Evolutionary conservation across 2,329 filamentous ascomycete genomes (phyloP), one percentile per base, ranked within the genome.

Genomic region (Penicillium concentricum): DNA sequence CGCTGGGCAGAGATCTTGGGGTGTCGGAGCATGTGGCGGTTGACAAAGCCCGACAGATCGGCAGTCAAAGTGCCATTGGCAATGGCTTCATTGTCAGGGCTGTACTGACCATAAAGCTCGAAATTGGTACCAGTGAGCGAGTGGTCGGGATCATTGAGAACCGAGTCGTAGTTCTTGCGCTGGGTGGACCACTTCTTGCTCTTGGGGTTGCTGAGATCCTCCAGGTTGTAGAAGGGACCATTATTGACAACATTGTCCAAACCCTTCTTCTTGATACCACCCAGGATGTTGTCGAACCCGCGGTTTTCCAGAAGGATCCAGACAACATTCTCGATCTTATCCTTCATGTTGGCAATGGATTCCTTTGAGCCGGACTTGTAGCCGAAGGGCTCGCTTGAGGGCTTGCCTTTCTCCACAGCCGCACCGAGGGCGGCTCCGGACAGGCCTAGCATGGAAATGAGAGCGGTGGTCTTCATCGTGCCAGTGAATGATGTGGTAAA

Each of bases 221-320:
- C 55, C 3, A 70, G 71, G 54, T 77, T 76, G 65, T 72, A 76
- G 64, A 65, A 76, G 7, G 72, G 73, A 4, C 74, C 74, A 24
- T 70, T 74, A 64, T 75, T 71, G 59, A 72, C 68, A 4, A 73
- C 69, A 61, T 77, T 77, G 58, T 76, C 72, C 15, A 77, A 58
- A 16, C 73, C 74, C 3, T 61, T 37, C 18, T 67, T 67, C 41
- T 66, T 70, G 57, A 76, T 68, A 50, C 74, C 75, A 57, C 75
- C 75, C 15, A 76, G 61, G 28, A 78, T 68, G 64, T 76, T 78
- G 64, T 66, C 63, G 20, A 62, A 66, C n/a, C 53, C 61, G 16
- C 63, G 63, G 62, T 78, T 78, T 60, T 77, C 76, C 65, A 76
- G 68, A 44, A 70, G 46, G 34, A 71, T 64, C 69, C 69, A 71